A percentile compares a stretch with the other conserved stretches of the same genome.
phyloP scores from a whole-genome alignment of 2,329 filamentous ascomycete genomes.

The Periconia digitata region DNA sequence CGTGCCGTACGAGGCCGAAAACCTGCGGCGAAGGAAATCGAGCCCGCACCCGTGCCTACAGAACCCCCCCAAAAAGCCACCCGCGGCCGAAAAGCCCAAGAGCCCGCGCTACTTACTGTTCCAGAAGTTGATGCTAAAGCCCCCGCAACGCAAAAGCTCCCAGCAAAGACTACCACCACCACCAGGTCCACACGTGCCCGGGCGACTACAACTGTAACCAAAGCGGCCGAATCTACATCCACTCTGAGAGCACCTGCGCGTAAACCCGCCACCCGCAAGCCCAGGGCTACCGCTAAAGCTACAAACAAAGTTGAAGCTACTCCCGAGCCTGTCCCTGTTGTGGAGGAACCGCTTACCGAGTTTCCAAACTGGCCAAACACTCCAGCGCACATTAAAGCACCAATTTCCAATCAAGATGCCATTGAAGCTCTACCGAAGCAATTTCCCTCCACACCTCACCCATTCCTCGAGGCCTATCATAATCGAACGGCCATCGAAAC shows the following conservation, averaged over 20 bases:
- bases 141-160: conserved; percentile 19
- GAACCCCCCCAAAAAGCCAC: conserved; percentile 21
- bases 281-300: conserved; percentile 12
- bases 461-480: conserved; percentile 14
- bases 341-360: conserved; percentile 22
- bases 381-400: conserved; percentile 4
- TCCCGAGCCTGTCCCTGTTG: background rate
- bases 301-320: conserved; percentile 3
- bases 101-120: conserved; percentile 9
- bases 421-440: conserved; percentile 8
- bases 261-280: conserved; percentile 25
- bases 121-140: conserved; percentile 11
- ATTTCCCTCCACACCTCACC: conserved; percentile 22
- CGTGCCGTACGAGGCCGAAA: background rate
- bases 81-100: conserved; percentile 21
- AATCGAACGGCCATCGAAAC: conserved; percentile 15
- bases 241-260: conserved; percentile 29
- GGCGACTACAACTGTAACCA: too few relatives aligned
- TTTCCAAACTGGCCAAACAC: conserved; percentile 5
- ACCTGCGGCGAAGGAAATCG: conserved; percentile 8
- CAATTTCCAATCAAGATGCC: background rate
- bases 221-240: conserved; percentile 20
- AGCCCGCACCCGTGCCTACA: conserved; percentile 3
- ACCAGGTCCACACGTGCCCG: too few relatives aligned
- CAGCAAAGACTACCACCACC: too few relatives aligned